These are phyloP conservation scores for Boletus insuetus DNA, from an alignment of 768 basidiomycete species.

Conservation along the genomic window DNA sequence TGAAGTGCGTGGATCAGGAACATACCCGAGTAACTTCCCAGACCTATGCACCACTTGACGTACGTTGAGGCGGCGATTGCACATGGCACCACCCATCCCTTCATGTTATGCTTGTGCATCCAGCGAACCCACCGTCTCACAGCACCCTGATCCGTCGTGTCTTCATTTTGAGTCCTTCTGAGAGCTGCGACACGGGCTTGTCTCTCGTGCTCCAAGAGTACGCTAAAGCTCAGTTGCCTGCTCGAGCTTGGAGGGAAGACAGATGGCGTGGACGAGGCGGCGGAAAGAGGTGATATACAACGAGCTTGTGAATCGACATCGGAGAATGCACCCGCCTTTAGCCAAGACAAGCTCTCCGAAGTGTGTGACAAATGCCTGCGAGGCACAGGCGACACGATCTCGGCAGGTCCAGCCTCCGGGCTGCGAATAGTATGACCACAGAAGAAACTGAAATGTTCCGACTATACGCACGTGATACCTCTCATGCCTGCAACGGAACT, in stretches of 20 bases:
- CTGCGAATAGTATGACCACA: constrained; percentile 5
- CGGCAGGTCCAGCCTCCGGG: constrained; percentile 30
- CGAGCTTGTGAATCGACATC: constrained; percentile 43
- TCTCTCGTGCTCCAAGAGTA: constrained; percentile 38
- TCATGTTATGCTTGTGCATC: constrained; percentile 72
- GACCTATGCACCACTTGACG: constrained; percentile 66
- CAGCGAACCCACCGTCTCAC: constrained; percentile 69
- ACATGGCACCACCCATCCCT: constrained; percentile 55
- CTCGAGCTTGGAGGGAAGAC: constrained; percentile 20
- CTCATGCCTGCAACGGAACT: constrained; percentile 13
- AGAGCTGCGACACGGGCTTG: constrained; percentile 13
- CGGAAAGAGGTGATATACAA: constrained; percentile 43
- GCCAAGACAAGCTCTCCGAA: constrained; percentile 59
- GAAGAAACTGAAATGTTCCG: not conserved
- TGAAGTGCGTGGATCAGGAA: not conserved
- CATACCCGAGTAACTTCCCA: constrained; percentile 84
- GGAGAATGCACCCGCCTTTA: constrained; percentile 41
- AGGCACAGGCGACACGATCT: constrained; percentile 66
- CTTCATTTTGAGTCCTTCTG: constrained; percentile 13
- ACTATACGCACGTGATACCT: constrained; percentile 15
- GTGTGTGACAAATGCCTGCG: constrained; percentile 62
- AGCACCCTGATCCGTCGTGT: constrained; percentile 36
- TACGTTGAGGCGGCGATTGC: constrained; percentile 51
- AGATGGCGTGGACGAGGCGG: constrained; percentile 28
- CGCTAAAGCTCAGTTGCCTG: constrained; percentile 40